These are phyloP conservation scores for Tinospora cordifolia DNA, from an alignment of 164 flowering plant genomes.

Conservation along the genomic window DNA sequence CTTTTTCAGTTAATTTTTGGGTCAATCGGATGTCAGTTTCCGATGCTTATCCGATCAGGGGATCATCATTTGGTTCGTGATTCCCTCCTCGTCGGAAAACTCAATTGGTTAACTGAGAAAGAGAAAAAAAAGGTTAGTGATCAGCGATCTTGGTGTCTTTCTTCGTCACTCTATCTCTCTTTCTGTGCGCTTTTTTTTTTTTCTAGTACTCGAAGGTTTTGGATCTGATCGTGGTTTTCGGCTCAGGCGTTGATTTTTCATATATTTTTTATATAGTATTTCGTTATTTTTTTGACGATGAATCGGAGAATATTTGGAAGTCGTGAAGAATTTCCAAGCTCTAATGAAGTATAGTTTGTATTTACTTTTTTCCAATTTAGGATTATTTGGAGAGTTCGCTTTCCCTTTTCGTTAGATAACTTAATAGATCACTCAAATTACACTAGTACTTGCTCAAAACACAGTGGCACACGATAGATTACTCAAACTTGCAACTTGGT, in stretches of 20 bases:
- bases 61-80: conserved; percentile 3
- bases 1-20: neutral
- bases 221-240: conserved; percentile 14
- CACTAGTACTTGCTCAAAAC: neutral
- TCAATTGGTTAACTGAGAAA: neutral
- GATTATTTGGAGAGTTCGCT: neutral
- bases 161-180: conserved; percentile 4
- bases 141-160: neutral
- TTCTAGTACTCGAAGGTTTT: conserved; percentile 8
- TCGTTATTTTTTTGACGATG: neutral
- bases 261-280: neutral
- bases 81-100: neutral
- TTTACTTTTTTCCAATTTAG: neutral
- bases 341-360: neutral
- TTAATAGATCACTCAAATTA: neutral
- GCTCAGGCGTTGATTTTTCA: conserved; percentile 7
- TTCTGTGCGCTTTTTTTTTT: conserved; percentile 2
- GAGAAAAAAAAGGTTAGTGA: conserved; percentile 3
- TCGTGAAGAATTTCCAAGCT: neutral
- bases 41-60: conserved; percentile 1
- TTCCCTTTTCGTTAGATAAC: neutral
- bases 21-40: conserved; percentile 3
- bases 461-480: no score
- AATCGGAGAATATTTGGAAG: neutral
- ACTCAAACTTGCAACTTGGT: no score